Conservation (phyloP, 2,329 filamentous ascomycete species). For the Penicillium sp. region DNA sequence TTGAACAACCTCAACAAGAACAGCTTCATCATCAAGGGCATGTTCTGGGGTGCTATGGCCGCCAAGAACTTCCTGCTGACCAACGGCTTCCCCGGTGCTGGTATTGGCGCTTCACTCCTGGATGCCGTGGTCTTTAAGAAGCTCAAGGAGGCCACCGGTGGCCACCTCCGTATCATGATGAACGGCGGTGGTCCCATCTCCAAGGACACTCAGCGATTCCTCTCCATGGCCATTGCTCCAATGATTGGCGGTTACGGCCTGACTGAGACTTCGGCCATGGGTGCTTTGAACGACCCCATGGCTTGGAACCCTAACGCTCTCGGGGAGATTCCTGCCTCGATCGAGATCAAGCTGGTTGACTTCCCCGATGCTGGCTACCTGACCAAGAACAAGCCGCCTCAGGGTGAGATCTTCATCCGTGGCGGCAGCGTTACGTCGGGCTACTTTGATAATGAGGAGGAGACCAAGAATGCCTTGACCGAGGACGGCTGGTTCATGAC, state of each 20-base stretch:
- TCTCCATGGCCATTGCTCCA: conserved; percentile 87
- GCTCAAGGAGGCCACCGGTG: conserved; percentile 86
- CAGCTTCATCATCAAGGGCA: conserved; percentile 67
- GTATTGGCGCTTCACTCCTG: conserved; percentile 63
- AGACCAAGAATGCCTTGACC: conserved; percentile 76
- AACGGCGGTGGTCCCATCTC: conserved; percentile 92
- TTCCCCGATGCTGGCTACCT: conserved; percentile 86
- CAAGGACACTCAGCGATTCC: conserved; percentile 83
- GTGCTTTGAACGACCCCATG: conserved; percentile 66
- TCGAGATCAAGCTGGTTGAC: conserved; percentile 92
- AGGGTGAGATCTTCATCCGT: conserved; percentile 90
- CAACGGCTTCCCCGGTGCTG: conserved; percentile 52
- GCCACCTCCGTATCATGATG: conserved; percentile 83
- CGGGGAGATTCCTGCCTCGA: conserved; percentile 72
- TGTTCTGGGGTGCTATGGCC: conserved; percentile 73
- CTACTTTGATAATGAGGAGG: conserved; percentile 84
- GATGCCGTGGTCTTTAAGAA: conserved; percentile 89
- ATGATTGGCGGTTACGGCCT: conserved; percentile 95
- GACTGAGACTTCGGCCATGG: conserved; percentile 81
- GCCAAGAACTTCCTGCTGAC: conserved; percentile 63
- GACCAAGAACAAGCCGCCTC: conserved; percentile 71
- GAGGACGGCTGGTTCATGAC: conserved; percentile 96
- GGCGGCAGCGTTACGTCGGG: conserved; percentile 72
- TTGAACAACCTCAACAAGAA: conserved; percentile 73
- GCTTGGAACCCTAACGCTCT: conserved; percentile 78